A percentile compares a stretch with the other conserved stretches of the same genome.
Evolutionary conservation across 768 basidiomycete species (phyloP).

Genomic region (Baorangia bicolor): DNA sequence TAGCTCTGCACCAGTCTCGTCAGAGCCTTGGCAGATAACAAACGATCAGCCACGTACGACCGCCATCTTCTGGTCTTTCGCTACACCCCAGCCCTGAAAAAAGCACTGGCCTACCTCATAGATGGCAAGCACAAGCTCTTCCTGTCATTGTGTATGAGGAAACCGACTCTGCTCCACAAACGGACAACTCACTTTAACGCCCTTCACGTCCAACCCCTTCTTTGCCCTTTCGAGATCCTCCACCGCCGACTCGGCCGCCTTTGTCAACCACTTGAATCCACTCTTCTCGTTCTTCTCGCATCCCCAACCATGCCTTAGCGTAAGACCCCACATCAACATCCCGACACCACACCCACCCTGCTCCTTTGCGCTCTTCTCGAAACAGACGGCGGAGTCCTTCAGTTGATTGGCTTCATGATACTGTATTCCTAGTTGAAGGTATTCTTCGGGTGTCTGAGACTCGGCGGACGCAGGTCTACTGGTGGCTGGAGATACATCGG

Average conservation of each 20-base stretch:
- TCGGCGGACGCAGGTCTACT: slow-evolving; percentile 21
- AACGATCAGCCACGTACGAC: slow-evolving; percentile 49
- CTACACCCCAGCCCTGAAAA: slow-evolving; percentile 88
- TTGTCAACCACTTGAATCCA: slow-evolving; percentile 80
- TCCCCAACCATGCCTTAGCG: slow-evolving; percentile 88
- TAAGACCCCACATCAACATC: slow-evolving; percentile 90
- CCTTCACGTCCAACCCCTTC: slow-evolving; percentile 49
- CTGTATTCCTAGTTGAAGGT: slow-evolving; percentile 72
- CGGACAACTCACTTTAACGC: slow-evolving; percentile 47
- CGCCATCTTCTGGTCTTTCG: slow-evolving; percentile 87
- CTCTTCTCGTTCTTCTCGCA: slow-evolving; percentile 72
- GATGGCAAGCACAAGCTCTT: slow-evolving; percentile 82
- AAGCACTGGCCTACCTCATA: slow-evolving; percentile 94
- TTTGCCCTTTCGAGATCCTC: slow-evolving; percentile 68
- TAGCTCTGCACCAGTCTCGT: slow-evolving; percentile 55
- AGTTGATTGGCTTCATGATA: slow-evolving; percentile 76
- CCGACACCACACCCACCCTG: slow-evolving; percentile 83
- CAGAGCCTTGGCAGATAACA: not conserved
- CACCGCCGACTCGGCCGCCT: slow-evolving; percentile 80
- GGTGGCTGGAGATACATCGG: slow-evolving; percentile 15
- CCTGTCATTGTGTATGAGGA: slow-evolving; percentile 36
- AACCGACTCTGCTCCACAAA: not conserved
- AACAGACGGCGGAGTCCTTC: slow-evolving; percentile 64
- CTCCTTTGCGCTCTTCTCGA: slow-evolving; percentile 73
- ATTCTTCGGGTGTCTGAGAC: slow-evolving; percentile 56